Evolutionary conservation across 371 early-diverging fungal genomes (phyloP), one percentile per base, ranked within the genome.

Genomic region (Rhizopus delemar): DNA sequence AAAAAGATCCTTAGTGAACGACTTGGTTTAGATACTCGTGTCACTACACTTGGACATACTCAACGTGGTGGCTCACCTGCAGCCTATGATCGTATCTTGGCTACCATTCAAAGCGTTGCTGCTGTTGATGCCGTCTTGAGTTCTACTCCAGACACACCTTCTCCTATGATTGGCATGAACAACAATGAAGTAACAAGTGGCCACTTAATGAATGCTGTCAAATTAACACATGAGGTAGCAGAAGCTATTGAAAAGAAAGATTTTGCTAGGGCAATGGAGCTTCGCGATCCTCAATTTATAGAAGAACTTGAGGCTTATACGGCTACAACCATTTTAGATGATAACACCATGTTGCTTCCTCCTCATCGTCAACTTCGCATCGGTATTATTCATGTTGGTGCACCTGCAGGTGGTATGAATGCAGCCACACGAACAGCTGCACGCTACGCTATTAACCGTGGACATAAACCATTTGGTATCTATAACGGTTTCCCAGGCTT

Each of bases 401-500:
- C 95, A 4, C 98, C 99, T 31, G 95, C 97, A 7, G 96, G 94
- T 56, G 99, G 99, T 36, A 97, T 99, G 96, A 99, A 99, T 74
- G 90, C 96, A 9, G 98, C 97, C 0, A 93, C 97, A 4, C 88
- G 97, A 49, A 88, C 91, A 3, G 90, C 92, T 5, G 95, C 93
- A 15, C 90, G 96, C 32, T 86, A 91, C 48, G 91, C 92, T 12
- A 70, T 94, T 53, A 91, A 91, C 69, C 86, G 88, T 38, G 96
- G 95, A 0, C 92, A 95, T 64, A 83, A 72, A 0, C 88, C 96
- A 11, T 69, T 94, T 55, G 97, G 80, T 46, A 91, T 99, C 57
- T 78, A 86, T 62, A 95, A 99, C 77, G 99, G 99, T 11, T 97
- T 97, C 76, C 85, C 89, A 11, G 99, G 99, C 28, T 80, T 98